Percentiles rank a stretch among this genome's conserved stretches.
phyloP scores from a whole-genome alignment of 2,329 filamentous ascomycete genomes.

The Colletotrichum tropicale region DNA sequence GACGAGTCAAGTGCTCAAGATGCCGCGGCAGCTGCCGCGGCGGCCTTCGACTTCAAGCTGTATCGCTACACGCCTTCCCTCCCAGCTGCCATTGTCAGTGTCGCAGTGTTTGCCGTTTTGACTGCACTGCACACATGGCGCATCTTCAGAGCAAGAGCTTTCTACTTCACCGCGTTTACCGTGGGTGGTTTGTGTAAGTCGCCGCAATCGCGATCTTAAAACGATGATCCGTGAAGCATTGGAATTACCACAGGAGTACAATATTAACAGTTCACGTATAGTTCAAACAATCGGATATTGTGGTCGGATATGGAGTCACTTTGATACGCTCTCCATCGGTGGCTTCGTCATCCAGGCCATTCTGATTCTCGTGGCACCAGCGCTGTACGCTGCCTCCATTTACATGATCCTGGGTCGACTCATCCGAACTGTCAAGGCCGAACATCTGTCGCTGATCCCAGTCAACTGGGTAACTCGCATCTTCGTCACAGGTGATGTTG shows the following conservation, averaged over 20 bases:
- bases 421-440: constrained; percentile 28
- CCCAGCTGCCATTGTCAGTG: constrained; percentile 4
- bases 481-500: constrained; percentile 51
- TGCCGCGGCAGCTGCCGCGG: background rate
- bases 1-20: background rate
- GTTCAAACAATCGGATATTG: constrained; percentile 26
- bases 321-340: constrained; percentile 7
- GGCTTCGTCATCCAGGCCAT: constrained; percentile 27
- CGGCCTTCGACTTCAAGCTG: constrained; percentile 15
- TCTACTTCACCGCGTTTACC: constrained; percentile 19
- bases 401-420: constrained; percentile 34
- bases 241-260: no score
- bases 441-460: constrained; percentile 22
- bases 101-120: constrained; percentile 5
- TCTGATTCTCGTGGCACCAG: constrained; percentile 24
- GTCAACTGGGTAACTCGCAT: constrained; percentile 45
- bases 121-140: constrained; percentile 8
- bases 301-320: constrained; percentile 24
- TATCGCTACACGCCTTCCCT: constrained; percentile 22
- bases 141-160: background rate
- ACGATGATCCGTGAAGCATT: no score
- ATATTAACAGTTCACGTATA: no score
- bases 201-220: no score
- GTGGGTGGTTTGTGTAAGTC: constrained; percentile 21
- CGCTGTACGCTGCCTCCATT: constrained; percentile 21